phyloP scores from a whole-genome alignment of 2,329 filamentous ascomycete species.

The Fusarium lateritium region DNA sequence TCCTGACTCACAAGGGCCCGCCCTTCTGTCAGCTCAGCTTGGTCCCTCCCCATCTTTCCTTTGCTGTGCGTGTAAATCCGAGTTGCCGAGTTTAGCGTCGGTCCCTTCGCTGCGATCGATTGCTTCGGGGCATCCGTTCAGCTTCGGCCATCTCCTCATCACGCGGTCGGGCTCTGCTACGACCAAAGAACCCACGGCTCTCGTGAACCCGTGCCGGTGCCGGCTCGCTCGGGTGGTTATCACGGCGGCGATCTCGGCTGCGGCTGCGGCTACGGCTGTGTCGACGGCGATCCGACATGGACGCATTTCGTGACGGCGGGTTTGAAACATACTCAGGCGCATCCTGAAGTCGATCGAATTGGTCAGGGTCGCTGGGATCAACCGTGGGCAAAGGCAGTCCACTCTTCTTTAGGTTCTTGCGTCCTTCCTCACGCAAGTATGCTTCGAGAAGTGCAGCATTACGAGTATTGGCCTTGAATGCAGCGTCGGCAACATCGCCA shows the following conservation, averaged over 20 bases:
- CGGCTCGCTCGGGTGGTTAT: constrained; percentile 47
- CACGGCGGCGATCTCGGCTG: constrained; percentile 27
- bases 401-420: constrained; percentile 65
- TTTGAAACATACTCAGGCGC: constrained; percentile 49
- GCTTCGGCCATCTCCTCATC: constrained; percentile 52
- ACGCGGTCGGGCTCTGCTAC: constrained; percentile 47
- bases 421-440: constrained; percentile 77
- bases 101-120: constrained; percentile 44
- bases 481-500: constrained; percentile 81
- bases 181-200: constrained; percentile 50
- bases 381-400: constrained; percentile 63
- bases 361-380: constrained; percentile 68
- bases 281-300: constrained; percentile 44
- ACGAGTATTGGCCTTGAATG: constrained; percentile 81
- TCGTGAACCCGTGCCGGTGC: constrained; percentile 49
- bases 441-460: constrained; percentile 80
- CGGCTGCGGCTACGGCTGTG: constrained; percentile 35
- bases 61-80: constrained; percentile 25
- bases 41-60: not conserved
- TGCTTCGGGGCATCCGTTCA: constrained; percentile 29
- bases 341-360: constrained; percentile 61
- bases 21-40: constrained; percentile 22
- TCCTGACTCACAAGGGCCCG: constrained; percentile 42
- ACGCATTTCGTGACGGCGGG: constrained; percentile 45
- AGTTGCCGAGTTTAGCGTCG: constrained; percentile 38